These are phyloP conservation scores for Botrytis sinoallii DNA, from an alignment of 2,329 filamentous ascomycete genomes.

Conservation along the genomic window DNA sequence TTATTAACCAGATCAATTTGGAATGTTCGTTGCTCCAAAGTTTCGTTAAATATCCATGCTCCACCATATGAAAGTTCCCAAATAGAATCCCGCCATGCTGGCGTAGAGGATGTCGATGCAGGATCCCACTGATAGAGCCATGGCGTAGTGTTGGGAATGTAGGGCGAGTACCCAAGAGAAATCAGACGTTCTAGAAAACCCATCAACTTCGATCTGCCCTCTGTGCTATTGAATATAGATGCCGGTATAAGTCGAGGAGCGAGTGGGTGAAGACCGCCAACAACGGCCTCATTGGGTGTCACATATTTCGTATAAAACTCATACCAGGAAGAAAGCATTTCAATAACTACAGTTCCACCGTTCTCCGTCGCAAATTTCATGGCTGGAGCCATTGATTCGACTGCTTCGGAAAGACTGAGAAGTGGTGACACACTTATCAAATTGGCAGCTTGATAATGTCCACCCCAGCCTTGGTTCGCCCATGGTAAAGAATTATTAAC, in stretches of 20 bases:
- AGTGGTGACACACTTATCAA: slow-evolving; percentile 24
- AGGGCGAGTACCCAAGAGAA: slow-evolving; percentile 18
- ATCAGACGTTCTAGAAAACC: slow-evolving; percentile 20
- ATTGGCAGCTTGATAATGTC: slow-evolving; percentile 20
- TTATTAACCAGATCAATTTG: slow-evolving; percentile 1
- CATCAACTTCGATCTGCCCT: slow-evolving; percentile 18
- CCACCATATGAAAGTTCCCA: slow-evolving; percentile 22
- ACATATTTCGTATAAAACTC: slow-evolving; percentile 24
- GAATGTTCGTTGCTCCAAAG: slow-evolving; percentile 7
- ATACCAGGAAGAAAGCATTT: slow-evolving; percentile 23
- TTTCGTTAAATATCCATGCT: slow-evolving; percentile 20
- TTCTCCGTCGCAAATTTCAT: slow-evolving; percentile 19
- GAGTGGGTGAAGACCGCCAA: slow-evolving; percentile 19
- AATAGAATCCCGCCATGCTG: slow-evolving; percentile 22
- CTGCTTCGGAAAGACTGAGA: slow-evolving; percentile 23
- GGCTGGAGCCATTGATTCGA: slow-evolving; percentile 21
- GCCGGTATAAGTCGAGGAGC: slow-evolving; percentile 20
- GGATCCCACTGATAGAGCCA: slow-evolving; percentile 21
- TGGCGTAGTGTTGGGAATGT: slow-evolving; percentile 24
- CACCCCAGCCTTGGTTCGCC: slow-evolving; percentile 28
- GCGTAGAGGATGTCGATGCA: slow-evolving; percentile 25
- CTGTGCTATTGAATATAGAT: slow-evolving; percentile 17
- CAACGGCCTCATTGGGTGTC: slow-evolving; percentile 16
- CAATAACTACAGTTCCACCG: slow-evolving; percentile 18
- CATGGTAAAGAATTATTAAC: slow-evolving; percentile 25